A percentile compares a stretch with the other conserved stretches of the same genome.
These are phyloP conservation scores for Prunus persica DNA, from an alignment of 306 rosid species.

Conservation along the genomic window Prunus_persica_NCBIv2 NC_034015.1:20761501-20762000, in stretches of 20 bases:
- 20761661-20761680: neutral
- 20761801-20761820: conserved; percentile 62
- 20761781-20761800: conserved; percentile 57
- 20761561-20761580: neutral
- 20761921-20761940: conserved; percentile 68
- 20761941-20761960: conserved; percentile 85
- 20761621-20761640: neutral
- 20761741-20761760: conserved; percentile 51
- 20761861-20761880: conserved; percentile 78
- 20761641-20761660: neutral
- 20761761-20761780: conserved; percentile 60
- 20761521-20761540: too few relatives aligned
- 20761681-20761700: neutral
- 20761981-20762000: conserved; percentile 64
- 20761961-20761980: conserved; percentile 71
- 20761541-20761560: too few relatives aligned
- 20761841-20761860: conserved; percentile 44
- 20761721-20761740: neutral
- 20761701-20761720: neutral
- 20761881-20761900: conserved; percentile 76
- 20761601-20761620: neutral
- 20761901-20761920: conserved; percentile 68
- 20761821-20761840: conserved; percentile 76
- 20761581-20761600: neutral
- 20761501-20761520: too few relatives aligned